A percentile compares a stretch with the other conserved stretches of the same genome.
Conservation (phyloP, 2,329 filamentous ascomycete species). For the Arthrobotrys conoides region DNA sequence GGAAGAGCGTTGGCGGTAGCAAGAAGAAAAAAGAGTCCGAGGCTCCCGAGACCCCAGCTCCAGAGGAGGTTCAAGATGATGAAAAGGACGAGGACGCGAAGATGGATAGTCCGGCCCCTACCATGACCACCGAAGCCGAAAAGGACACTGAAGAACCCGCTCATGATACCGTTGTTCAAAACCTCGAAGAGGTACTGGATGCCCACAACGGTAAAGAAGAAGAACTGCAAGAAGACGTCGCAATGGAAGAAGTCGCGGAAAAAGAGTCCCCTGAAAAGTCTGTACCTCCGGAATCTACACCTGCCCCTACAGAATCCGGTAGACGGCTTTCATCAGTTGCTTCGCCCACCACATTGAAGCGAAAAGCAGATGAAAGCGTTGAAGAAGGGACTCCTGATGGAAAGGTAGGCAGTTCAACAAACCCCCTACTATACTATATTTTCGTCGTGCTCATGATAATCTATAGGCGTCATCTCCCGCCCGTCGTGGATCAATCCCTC, state of each 20-base stretch:
- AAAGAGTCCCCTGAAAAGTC: constrained; percentile 35
- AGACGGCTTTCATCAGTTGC: constrained; percentile 43
- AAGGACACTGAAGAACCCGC: constrained; percentile 29
- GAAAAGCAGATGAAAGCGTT: constrained; percentile 52
- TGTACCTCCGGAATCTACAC: constrained; percentile 12
- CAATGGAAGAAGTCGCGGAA: constrained; percentile 40
- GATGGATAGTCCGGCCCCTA: constrained; percentile 59
- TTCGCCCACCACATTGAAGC: constrained; percentile 40
- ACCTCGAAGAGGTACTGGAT: constrained; percentile 47
- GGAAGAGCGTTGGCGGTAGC: constrained; percentile 66
- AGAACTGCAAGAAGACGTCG: constrained; percentile 15
- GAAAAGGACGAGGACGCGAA: constrained; percentile 67
- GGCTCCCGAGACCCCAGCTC: constrained; percentile 55
- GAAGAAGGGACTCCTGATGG: constrained; percentile 46
- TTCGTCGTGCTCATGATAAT: constrained; percentile 20
- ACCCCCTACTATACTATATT: background rate
- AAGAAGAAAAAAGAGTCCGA: constrained; percentile 63
- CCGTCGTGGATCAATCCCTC: constrained; percentile 42
- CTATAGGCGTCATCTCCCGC: constrained; percentile 49
- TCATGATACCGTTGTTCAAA: constrained; percentile 29
- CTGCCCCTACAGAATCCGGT: constrained; percentile 29
- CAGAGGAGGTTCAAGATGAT: constrained; percentile 63
- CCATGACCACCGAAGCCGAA: constrained; percentile 50
- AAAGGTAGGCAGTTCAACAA: constrained; percentile 29
- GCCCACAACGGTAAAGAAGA: constrained; percentile 28